Evolutionary conservation across 768 basidiomycete species (phyloP), one percentile per base, ranked within the genome.

Genomic region (Boletus vermiculosoides): DNA sequence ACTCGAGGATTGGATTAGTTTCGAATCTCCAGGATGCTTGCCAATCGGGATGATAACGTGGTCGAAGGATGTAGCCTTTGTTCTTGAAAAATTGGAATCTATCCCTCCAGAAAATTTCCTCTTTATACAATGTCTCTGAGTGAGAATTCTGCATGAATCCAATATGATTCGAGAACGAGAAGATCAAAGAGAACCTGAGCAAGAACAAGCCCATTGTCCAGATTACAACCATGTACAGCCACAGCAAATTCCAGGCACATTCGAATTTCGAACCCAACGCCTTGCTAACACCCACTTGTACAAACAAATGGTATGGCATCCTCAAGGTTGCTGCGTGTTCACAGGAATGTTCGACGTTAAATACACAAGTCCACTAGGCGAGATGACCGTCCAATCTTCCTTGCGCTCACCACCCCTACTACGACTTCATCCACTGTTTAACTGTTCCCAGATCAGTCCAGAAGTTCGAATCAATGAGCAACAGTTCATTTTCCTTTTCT

Each of bases 11-110:
- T 23, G 42, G 42, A 23, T 44, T 44, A 23, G 2, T 7, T 16
- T 44, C 42, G 8, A 44, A 44, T 23, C 42, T 44, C 42, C 74
- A 75, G 0, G 71, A 75, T 0, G 74, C 61, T 3, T 62, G 31
- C 72, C 72, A 75, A 2, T 52, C 50, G 2, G 66, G 66, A 28
- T 55, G 59, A 45, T 65, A 68, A 0, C 73, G 63, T 0, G 72
- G 66, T 13, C 70, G 62, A 20, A 74, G 61, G 5, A 48, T 50
- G 33, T 70, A 74, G 0, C 72, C 72, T 18, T 56, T 55, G 1
- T 15, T 40, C 28, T 45, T 49, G 34, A 68, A 58, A 36, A 63
- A 69, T 0, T 50, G 10, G 2, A 55, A 62, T 13, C 58, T 58
- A 0, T 69, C 56, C 4, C 58, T 50, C 69, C 68, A 70, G 6